Evolutionary conservation across 78 protist species (phyloP).

Genomic region (Planoprotostelium fungivorum): DNA sequence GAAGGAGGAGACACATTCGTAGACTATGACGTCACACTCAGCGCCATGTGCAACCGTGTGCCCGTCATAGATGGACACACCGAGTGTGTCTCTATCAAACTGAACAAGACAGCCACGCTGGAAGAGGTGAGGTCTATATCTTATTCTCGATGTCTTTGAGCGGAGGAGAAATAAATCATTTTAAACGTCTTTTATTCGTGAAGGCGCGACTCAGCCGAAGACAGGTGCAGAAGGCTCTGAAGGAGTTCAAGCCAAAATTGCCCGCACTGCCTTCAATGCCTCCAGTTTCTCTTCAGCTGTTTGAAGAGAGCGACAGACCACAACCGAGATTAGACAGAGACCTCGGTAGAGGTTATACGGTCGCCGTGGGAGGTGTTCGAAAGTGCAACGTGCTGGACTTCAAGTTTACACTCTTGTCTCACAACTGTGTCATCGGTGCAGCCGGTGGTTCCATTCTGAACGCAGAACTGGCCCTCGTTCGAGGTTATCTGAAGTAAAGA

Average conservation of each 20-base stretch:
- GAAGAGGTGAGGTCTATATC: conserved; percentile 15
- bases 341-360: conserved; percentile 53
- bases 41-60: conserved; percentile 71
- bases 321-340: conserved; percentile 74
- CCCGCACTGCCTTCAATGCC: conserved; percentile 23
- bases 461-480: conserved; percentile 56
- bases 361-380: conserved; percentile 72
- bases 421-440: conserved; percentile 75
- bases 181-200: too few relatives aligned
- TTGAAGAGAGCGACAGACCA: conserved; percentile 45
- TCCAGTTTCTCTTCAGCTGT: not conserved
- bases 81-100: conserved; percentile 51
- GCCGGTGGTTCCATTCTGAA: conserved; percentile 78
- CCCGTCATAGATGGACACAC: conserved; percentile 75
- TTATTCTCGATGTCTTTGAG: not conserved
- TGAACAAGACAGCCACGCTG: conserved; percentile 17
- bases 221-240: not conserved
- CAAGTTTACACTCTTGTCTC: conserved; percentile 56
- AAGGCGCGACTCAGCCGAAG: too few relatives aligned
- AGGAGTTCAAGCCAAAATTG: not conserved
- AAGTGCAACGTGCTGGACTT: conserved; percentile 35
- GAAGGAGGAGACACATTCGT: not conserved
- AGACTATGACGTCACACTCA: conserved; percentile 11
- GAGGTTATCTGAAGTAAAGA: conserved; percentile 18
- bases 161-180: not conserved